Percentiles rank a stretch among this genome's conserved stretches.
Evolutionary conservation across 1,284 basidiomycete species (phyloP).

Genomic region (Tremellales sp.): DNA sequence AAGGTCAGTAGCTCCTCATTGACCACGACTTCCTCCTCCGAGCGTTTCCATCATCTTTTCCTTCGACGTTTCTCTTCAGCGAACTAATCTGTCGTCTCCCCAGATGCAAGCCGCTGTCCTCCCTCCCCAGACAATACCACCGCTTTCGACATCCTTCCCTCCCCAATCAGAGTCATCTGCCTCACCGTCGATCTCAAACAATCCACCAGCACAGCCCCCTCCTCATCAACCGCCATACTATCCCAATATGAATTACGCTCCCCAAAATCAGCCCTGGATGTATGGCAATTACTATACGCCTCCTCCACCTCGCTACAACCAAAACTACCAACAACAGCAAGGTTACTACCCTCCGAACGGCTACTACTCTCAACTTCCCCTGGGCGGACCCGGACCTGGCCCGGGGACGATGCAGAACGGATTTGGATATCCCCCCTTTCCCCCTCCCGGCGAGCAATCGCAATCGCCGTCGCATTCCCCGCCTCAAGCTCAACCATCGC

Average conservation of each 20-base stretch:
- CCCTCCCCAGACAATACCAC: conserved; percentile 6
- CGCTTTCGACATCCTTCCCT: conserved; percentile 4
- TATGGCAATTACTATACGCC: conserved; percentile 3
- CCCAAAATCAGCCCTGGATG: conserved; percentile 8
- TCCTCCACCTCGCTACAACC: conserved; percentile 11
- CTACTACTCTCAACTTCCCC: conserved; percentile 16
- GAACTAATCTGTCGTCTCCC: not conserved
- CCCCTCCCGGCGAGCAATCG: conserved; percentile 1
- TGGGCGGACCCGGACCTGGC: conserved; percentile 37
- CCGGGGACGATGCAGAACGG: conserved; percentile 45
- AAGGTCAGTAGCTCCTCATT: not conserved
- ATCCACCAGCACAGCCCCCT: conserved; percentile 13
- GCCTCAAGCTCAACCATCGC: not conserved
- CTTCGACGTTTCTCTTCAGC: not conserved
- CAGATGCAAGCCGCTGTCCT: conserved; percentile 16
- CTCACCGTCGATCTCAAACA: conserved; percentile 9
- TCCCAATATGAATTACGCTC: conserved; percentile 5
- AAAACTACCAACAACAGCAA: conserved; percentile 20
- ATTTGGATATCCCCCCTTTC: conserved; percentile 20
- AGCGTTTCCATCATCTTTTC: not conserved
- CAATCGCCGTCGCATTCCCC: not conserved
- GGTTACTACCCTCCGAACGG: too few species aligned
- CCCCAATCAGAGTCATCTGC: conserved; percentile 11
- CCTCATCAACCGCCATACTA: conserved; percentile 9
- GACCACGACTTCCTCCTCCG: not conserved